phyloP scores from a whole-genome alignment of 768 basidiomycete genomes.

The Pisolithus sp. region DNA sequence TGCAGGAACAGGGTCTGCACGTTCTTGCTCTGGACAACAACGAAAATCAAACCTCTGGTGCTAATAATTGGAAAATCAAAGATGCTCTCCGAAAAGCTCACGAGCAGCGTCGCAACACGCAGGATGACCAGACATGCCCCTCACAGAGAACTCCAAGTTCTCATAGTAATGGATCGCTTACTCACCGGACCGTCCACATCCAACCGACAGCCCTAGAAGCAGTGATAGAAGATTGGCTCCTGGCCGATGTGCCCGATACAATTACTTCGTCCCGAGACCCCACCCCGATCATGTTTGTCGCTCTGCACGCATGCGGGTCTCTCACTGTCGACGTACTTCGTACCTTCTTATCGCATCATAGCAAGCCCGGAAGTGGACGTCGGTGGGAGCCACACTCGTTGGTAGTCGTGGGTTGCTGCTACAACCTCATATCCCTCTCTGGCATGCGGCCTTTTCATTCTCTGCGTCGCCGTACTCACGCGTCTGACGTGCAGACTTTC shows the following conservation, averaged over 20 bases:
- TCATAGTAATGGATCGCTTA: slow-evolving; percentile 32
- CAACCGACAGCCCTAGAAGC: slow-evolving; percentile 40
- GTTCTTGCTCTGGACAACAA: slow-evolving; percentile 67
- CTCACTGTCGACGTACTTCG: slow-evolving; percentile 63
- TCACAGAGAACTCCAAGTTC: background rate
- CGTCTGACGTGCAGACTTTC: slow-evolving; percentile 41
- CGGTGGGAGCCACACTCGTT: slow-evolving; percentile 48
- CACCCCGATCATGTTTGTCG: slow-evolving; percentile 54
- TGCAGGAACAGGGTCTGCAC: slow-evolving; percentile 32
- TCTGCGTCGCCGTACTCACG: background rate
- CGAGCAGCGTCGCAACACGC: slow-evolving; percentile 6
- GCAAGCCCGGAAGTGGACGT: slow-evolving; percentile 3
- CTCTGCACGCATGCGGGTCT: slow-evolving; percentile 72
- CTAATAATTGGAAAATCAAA: slow-evolving; percentile 37
- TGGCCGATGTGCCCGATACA: slow-evolving; percentile 8
- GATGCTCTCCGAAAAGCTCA: slow-evolving; percentile 15
- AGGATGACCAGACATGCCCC: background rate
- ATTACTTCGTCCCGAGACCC: slow-evolving; percentile 4
- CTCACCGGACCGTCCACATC: slow-evolving; percentile 53
- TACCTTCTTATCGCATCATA: slow-evolving; percentile 34
- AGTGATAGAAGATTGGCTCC: slow-evolving; percentile 50
- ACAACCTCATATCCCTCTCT: slow-evolving; percentile 56
- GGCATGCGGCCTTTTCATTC: slow-evolving; percentile 26
- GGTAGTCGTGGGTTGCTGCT: slow-evolving; percentile 73
- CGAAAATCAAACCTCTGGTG: slow-evolving; percentile 52